A percentile compares a stretch with the other conserved stretches of the same genome.
These are phyloP conservation scores for Aspergillus glaucus DNA, from an alignment of 2,329 filamentous ascomycete species.

Conservation along the genomic window DNA sequence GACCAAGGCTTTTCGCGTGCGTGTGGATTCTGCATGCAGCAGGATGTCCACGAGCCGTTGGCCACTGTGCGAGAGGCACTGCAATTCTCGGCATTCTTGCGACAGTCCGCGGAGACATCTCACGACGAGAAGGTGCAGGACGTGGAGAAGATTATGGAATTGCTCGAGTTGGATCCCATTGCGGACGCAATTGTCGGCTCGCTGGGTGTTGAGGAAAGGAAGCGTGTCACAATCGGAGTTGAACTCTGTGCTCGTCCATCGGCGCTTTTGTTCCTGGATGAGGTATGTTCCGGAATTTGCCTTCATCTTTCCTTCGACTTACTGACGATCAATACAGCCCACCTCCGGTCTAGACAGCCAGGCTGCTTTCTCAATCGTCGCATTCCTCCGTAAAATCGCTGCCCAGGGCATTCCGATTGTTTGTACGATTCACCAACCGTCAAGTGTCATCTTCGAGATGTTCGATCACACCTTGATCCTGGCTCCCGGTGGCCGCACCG, in stretches of 20 bases:
- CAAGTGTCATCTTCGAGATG: constrained; percentile 72
- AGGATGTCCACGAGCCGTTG: constrained; percentile 57
- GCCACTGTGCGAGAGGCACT: constrained; percentile 58
- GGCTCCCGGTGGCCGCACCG: constrained; percentile 66
- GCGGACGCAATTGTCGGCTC: constrained; percentile 57
- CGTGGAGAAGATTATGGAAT: constrained; percentile 47
- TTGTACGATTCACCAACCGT: constrained; percentile 82
- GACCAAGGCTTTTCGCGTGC: constrained; percentile 41
- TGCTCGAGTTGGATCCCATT: constrained; percentile 58
- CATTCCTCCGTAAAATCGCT: constrained; percentile 55
- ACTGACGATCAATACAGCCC: constrained; percentile 22
- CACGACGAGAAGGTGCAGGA: constrained; percentile 51
- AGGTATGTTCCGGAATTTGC: constrained; percentile 15
- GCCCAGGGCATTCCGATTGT: constrained; percentile 68
- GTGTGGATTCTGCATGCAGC: constrained; percentile 52
- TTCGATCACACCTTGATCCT: constrained; percentile 76
- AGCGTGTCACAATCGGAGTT: constrained; percentile 57
- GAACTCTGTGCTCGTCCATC: constrained; percentile 51
- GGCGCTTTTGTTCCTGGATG: constrained; percentile 50
- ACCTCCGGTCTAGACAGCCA: constrained; percentile 59
- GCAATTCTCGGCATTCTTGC: constrained; percentile 55
- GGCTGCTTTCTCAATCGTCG: constrained; percentile 55
- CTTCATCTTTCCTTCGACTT: no score
- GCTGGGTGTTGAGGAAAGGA: constrained; percentile 55
- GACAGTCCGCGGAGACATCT: constrained; percentile 50